phyloP scores from a whole-genome alignment of 352 stramenopile genomes.

The Thalassiosira mediterranea region DNA sequence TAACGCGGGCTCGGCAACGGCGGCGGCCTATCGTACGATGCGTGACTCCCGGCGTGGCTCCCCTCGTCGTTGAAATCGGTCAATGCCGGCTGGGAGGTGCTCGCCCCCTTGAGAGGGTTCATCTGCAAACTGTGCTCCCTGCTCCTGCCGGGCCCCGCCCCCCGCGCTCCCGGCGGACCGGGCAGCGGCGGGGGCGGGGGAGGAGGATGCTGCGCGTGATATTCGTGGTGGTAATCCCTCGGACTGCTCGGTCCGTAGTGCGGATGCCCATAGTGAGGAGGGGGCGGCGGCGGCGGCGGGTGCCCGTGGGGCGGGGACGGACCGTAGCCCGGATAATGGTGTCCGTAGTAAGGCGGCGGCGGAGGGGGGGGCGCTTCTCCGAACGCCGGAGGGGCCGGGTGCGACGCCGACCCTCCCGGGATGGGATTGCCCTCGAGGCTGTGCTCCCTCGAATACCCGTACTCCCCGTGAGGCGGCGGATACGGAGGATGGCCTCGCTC shows the following conservation, averaged over 20 bases:
- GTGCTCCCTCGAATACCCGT: too few relatives aligned
- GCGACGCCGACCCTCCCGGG: slow-evolving; percentile 25
- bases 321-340: slow-evolving; percentile 14
- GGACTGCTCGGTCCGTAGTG: not conserved
- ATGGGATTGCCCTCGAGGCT: slow-evolving; percentile 53
- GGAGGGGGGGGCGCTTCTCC: slow-evolving; percentile 21
- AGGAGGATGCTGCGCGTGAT: too few relatives aligned
- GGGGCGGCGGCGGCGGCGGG: slow-evolving; percentile 6
- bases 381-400: slow-evolving; percentile 38
- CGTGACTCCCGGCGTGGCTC: not conserved
- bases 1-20: too few relatives aligned
- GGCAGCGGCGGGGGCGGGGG: not conserved
- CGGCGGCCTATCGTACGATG: too few relatives aligned
- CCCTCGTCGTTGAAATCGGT: slow-evolving; percentile 7
- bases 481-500: too few relatives aligned
- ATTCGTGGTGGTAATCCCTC: slow-evolving; percentile 1
- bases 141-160: slow-evolving; percentile 4
- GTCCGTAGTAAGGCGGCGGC: slow-evolving; percentile 5
- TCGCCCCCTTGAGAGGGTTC: slow-evolving; percentile 18
- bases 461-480: too few relatives aligned
- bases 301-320: not conserved
- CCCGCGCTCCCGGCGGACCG: too few relatives aligned
- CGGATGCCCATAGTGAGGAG: not conserved
- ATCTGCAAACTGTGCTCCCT: slow-evolving; percentile 32
- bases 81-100: slow-evolving; percentile 19